These are phyloP conservation scores for Eucalyptus cloeziana DNA, from an alignment of 345 rosid genomes.

Conservation along the genomic window DNA sequence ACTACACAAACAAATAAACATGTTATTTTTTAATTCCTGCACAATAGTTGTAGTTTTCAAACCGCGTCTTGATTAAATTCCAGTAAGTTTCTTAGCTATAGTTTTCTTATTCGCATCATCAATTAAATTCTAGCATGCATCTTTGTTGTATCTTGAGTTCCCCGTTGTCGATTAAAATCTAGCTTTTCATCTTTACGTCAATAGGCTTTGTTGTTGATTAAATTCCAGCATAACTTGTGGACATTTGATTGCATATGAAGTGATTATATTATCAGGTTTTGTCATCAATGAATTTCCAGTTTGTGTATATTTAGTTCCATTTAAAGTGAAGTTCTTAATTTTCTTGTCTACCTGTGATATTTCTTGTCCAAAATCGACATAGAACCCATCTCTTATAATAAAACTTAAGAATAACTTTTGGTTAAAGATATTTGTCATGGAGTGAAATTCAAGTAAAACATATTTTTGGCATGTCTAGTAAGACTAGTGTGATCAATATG, in stretches of 20 bases:
- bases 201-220: neutral
- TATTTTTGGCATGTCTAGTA: neutral
- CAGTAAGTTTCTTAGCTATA: neutral
- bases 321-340: neutral
- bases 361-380: fast-evolving
- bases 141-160: neutral
- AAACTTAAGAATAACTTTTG: fast-evolving
- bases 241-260: neutral
- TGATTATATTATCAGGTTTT: neutral
- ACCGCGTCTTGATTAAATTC: fast-evolving
- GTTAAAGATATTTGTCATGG: no score
- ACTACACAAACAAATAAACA: neutral
- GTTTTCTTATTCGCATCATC: neutral
- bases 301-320: neutral
- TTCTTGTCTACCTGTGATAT: neutral
- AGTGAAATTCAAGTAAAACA: neutral
- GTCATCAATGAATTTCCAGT: no score
- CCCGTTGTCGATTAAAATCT: neutral
- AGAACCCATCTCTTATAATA: no score
- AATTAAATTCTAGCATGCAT: neutral
- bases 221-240: neutral
- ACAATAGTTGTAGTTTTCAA: no score
- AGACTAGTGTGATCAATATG: neutral
- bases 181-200: neutral
- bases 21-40: neutral